Percentiles rank a stretch among this genome's conserved stretches.
Evolutionary conservation across 179 eudicot species (phyloP).

Genomic region (Corrigiola litoralis): DNA sequence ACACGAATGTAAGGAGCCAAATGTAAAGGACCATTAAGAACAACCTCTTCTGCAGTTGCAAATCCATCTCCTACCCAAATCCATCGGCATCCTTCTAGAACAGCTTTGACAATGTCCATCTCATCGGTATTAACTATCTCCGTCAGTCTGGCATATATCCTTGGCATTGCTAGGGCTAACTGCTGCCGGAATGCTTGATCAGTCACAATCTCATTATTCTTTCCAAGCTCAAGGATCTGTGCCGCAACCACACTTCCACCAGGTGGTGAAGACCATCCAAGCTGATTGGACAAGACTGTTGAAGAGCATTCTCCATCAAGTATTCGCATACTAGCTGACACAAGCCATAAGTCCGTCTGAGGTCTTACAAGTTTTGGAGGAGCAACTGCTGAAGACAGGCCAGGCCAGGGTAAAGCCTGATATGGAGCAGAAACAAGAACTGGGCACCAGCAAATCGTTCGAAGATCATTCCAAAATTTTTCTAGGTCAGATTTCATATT

Average conservation of each 20-base stretch:
- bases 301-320: conserved; percentile 95
- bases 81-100: conserved; percentile 97
- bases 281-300: conserved; percentile 68
- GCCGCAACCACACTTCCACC: conserved; percentile 97
- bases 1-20: conserved; percentile 98
- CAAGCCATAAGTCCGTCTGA: conserved; percentile 87
- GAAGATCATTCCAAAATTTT: conserved; percentile 93
- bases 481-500: conserved; percentile 75
- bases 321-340: conserved; percentile 97
- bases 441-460: conserved; percentile 93
- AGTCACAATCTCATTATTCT: conserved; percentile 81
- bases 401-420: conserved; percentile 92
- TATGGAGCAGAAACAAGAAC: conserved; percentile 81
- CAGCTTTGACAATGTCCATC: conserved; percentile 93
- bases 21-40: conserved; percentile 92
- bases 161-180: conserved; percentile 94
- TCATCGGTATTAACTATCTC: conserved; percentile 77
- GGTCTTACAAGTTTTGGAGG: conserved; percentile 93
- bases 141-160: conserved; percentile 75
- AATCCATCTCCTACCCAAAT: conserved; percentile 99
- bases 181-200: conserved; percentile 85
- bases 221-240: conserved; percentile 99
- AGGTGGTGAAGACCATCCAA: conserved; percentile 97
- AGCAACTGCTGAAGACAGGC: conserved; percentile 74
- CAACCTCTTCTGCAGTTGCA: conserved; percentile 91